Base-by-base conservation (phyloP, 305 asterid genomes). In the Fraxinus xanthoxyloides region DNA sequence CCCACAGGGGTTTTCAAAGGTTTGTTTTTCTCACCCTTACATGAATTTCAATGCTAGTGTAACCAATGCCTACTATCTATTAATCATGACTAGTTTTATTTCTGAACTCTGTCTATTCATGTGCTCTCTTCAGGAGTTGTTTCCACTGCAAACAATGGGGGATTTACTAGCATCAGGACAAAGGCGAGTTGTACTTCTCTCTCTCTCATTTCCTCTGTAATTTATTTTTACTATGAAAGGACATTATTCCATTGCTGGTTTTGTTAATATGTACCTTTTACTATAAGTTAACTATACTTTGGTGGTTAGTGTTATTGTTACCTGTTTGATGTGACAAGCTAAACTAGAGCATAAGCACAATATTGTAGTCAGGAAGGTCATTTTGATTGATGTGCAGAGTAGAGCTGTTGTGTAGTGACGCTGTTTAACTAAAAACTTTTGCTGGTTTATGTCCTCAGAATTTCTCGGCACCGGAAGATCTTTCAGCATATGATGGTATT, bases 71-170 rank as follows among this genome's bases (percentile, higher is more conserved):
- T 43, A 28, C 19, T 2, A 72, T 31, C 4, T 34, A 24, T 19
- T 3, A 23, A 31, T 59, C 15, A 36, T 73, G 59, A 32, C 31
- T 32, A 63, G 2, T 77, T 12, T 23, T 86, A 61, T 70, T 59
- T 19, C 76, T 75, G 65, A 72, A 56, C 70, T 46, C 19, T 59
- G 79, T 46, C 59, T 31, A 77, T 82, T 65, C 56, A 48, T 43
- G 9, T 40, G 40, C 32, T 72, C 69, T 72, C 76, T 74, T 51
- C 85, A 95, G 99, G 98, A 56, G 85, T 89, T 82, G 93, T 95
- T 83, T 92, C 99, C 72, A 92, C 98, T 76, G 93, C 98, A 78
- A 95, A 95, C 85, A 95, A 93, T 85, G 99, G 99, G 28, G 99
- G 99, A 31, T 95, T 95, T 87, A 88, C 97, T 72, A 95, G 99